These are phyloP conservation scores for Penicillium crystallinum DNA, from an alignment of 495 filamentous ascomycete genomes.

Conservation along the genomic window DNA sequence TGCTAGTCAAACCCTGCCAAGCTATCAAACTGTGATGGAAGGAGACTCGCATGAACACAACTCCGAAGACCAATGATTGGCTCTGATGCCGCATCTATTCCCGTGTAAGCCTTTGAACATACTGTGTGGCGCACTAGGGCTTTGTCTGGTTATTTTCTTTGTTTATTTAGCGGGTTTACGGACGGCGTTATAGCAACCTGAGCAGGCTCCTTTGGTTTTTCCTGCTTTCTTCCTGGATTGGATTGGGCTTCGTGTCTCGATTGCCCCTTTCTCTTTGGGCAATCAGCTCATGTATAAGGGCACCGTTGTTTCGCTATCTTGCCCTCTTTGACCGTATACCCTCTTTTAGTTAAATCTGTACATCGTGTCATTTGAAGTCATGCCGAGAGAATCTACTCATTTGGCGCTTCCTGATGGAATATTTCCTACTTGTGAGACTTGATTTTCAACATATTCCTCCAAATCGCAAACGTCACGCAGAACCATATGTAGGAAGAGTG, in stretches of 20 bases:
- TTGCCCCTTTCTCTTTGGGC: not conserved
- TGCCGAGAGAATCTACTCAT: not conserved
- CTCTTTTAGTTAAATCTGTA: not conserved
- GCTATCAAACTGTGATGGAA: constrained; percentile 24
- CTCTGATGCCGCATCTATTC: constrained; percentile 36
- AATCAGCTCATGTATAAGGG: constrained; percentile 10
- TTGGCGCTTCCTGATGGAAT: not conserved
- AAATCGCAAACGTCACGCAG: too few relatives aligned
- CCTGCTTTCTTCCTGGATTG: constrained; percentile 7
- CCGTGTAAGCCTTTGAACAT: constrained; percentile 13
- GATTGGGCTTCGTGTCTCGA: constrained; percentile 1
- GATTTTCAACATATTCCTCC: too few relatives aligned
- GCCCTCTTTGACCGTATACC: not conserved
- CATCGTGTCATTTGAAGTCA: not conserved
- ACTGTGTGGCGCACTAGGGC: constrained; percentile 1
- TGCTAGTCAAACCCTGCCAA: constrained; percentile 15
- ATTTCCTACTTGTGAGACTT: too few relatives aligned
- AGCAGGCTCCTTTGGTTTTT: constrained; percentile 7
- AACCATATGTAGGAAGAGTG: too few relatives aligned
- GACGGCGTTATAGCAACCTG: constrained; percentile 22
- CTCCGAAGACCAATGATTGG: constrained; percentile 27
- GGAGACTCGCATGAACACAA: constrained; percentile 10
- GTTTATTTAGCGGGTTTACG: constrained; percentile 24
- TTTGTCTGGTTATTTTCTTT: constrained; percentile 12
- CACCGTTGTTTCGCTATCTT: constrained; percentile 3